Percentiles rank a stretch among this genome's conserved stretches.
phyloP scores from a whole-genome alignment of 306 rosid species.

The Sicyos edulis region DNA sequence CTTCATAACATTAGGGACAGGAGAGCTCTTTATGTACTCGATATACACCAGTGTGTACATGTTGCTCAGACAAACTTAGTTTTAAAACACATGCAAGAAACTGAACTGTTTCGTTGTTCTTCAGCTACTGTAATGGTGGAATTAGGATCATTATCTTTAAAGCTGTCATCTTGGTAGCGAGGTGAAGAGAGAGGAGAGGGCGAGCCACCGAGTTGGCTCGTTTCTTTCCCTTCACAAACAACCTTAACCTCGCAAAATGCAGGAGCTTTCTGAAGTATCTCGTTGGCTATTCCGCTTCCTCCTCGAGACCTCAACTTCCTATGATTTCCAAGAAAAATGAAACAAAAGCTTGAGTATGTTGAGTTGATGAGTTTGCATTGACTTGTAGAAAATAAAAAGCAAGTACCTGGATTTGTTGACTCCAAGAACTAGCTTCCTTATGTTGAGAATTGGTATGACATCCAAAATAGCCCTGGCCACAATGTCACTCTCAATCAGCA shows the following conservation, averaged over 20 bases:
- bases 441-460: slow-evolving; percentile 48
- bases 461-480: slow-evolving; percentile 56
- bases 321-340: slow-evolving; percentile 7
- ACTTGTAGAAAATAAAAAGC: not conserved
- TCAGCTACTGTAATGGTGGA: slow-evolving; percentile 29
- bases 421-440: slow-evolving; percentile 57
- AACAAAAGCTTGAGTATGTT: not conserved
- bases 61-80: slow-evolving; percentile 24
- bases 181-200: slow-evolving; percentile 21
- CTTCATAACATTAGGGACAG: not conserved
- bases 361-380: slow-evolving; percentile 2
- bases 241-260: slow-evolving; percentile 48
- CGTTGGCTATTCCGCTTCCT: slow-evolving; percentile 52
- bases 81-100: slow-evolving; percentile 60
- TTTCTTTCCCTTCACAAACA: slow-evolving; percentile 62
- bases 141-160: not conserved
- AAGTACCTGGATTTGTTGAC: slow-evolving; percentile 53
- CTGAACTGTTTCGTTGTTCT: slow-evolving; percentile 28
- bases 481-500: slow-evolving; percentile 57
- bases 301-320: slow-evolving; percentile 52
- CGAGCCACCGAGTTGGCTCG: slow-evolving; percentile 26
- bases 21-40: not conserved
- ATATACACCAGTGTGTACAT: not conserved
- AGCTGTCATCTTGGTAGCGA: slow-evolving; percentile 21
- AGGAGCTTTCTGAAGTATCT: slow-evolving; percentile 51